Evolutionary conservation across 2,329 filamentous ascomycete genomes (phyloP).

Genomic region (Cryphonectria naterciae): DNA sequence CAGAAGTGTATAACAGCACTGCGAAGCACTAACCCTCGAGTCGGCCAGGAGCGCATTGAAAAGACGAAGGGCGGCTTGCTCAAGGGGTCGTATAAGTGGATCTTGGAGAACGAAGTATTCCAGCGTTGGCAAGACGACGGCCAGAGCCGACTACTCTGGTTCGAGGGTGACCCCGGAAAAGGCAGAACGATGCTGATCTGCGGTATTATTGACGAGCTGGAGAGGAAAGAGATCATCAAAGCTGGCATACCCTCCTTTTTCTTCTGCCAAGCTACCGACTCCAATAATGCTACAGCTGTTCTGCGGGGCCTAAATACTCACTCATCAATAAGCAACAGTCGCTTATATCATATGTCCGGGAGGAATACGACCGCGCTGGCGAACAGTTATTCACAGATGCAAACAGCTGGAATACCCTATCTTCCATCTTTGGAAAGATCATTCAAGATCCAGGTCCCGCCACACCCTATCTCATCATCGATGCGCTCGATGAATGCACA

Average conservation of each 20-base stretch:
- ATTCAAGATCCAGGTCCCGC: too few species aligned
- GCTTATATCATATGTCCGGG: slow-evolving; percentile 41
- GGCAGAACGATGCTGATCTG: slow-evolving; percentile 43
- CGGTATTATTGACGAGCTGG: slow-evolving; percentile 36
- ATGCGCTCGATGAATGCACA: slow-evolving; percentile 57
- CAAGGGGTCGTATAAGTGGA: slow-evolving; percentile 39
- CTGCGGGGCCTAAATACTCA: slow-evolving; percentile 47
- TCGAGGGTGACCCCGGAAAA: slow-evolving; percentile 42
- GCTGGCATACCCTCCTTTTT: too few species aligned
- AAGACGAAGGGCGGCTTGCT: slow-evolving; percentile 35
- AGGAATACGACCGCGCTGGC: slow-evolving; percentile 39
- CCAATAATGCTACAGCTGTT: slow-evolving; percentile 44
- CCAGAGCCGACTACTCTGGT: slow-evolving; percentile 37
- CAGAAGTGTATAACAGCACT: too few species aligned
- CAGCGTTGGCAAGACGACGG: slow-evolving; percentile 33
- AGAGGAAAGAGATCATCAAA: too few species aligned
- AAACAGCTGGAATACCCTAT: slow-evolving; percentile 49
- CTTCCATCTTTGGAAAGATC: slow-evolving; percentile 34
- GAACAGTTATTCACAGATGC: slow-evolving; percentile 40
- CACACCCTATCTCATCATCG: slow-evolving; percentile 51
- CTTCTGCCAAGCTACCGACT: slow-evolving; percentile 48
- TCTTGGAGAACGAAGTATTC: slow-evolving; percentile 38
- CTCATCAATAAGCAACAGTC: slow-evolving; percentile 41
- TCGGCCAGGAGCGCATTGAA: slow-evolving; percentile 33
- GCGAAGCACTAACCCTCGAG: too few species aligned